phyloP scores from a whole-genome alignment of 345 rosid genomes.

The Eutrema heterophyllum region DNA sequence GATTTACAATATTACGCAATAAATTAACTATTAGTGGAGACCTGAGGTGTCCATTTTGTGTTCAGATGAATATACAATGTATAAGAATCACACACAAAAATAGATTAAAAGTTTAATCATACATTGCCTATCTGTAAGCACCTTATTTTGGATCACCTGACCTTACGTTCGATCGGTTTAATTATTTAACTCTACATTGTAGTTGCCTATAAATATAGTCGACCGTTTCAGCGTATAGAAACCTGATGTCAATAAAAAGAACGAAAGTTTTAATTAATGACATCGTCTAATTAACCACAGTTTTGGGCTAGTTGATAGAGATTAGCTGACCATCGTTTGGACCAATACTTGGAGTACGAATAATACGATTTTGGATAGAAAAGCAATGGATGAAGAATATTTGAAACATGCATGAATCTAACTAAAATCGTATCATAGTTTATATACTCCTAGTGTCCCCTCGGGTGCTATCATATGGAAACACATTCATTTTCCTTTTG shows the following conservation, averaged over 20 bases:
- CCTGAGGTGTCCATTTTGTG: neutral
- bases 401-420: conserved; percentile 35
- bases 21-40: neutral
- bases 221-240: neutral
- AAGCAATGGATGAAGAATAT: conserved; percentile 17
- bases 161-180: neutral
- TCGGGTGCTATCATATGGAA: conserved; percentile 16
- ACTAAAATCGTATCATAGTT: conserved; percentile 14
- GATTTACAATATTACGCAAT: neutral
- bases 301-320: neutral
- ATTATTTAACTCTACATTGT: neutral
- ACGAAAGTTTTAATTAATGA: neutral
- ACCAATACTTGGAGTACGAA: neutral
- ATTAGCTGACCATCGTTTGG: neutral
- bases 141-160: neutral
- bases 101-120: too few species aligned
- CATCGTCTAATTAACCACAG: neutral
- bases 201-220: neutral
- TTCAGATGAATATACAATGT: neutral
- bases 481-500: conserved; percentile 32
- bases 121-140: neutral
- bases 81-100: too few species aligned
- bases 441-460: conserved; percentile 25
- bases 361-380: conserved; percentile 9
- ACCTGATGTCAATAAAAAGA: neutral